Conservation (phyloP, 306 rosid genomes). For the Fragaria vesca region DNA sequence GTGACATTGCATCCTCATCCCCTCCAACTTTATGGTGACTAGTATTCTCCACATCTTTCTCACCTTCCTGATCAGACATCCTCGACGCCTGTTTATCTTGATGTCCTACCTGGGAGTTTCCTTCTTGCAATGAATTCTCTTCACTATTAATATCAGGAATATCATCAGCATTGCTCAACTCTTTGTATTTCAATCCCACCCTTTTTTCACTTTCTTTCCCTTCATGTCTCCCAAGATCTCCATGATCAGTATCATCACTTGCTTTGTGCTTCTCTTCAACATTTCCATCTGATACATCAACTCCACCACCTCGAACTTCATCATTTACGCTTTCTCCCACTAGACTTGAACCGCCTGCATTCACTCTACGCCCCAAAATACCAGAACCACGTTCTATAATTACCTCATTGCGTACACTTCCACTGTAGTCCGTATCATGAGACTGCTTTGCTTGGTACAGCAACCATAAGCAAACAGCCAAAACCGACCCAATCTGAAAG, state of each 20-base stretch:
- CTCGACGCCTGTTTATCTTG: neutral
- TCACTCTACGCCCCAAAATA: slow-evolving; percentile 12
- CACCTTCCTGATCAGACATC: neutral
- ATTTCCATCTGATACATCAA: neutral
- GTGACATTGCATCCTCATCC: neutral
- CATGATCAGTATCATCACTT: neutral
- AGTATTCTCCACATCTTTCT: neutral
- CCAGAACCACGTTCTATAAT: neutral
- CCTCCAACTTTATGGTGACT: slow-evolving; percentile 2
- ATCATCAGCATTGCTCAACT: neutral
- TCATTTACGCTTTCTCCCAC: neutral
- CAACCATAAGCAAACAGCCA: slow-evolving; percentile 44
- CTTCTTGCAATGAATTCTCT: neutral
- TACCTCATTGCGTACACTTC: neutral
- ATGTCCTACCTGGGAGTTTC: neutral
- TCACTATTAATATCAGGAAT: neutral
- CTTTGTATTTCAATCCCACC: neutral
- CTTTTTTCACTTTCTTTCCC: neutral
- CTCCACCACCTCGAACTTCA: neutral
- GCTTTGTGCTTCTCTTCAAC: neutral
- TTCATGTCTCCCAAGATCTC: neutral
- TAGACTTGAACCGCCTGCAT: neutral
- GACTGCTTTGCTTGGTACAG: slow-evolving; percentile 39
- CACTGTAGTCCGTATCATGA: slow-evolving; percentile 3
- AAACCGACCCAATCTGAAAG: slow-evolving; percentile 33